These are phyloP conservation scores for Spergularia bocconei DNA, from an alignment of 148 eudicot species.

Conservation along the genomic window DNA sequence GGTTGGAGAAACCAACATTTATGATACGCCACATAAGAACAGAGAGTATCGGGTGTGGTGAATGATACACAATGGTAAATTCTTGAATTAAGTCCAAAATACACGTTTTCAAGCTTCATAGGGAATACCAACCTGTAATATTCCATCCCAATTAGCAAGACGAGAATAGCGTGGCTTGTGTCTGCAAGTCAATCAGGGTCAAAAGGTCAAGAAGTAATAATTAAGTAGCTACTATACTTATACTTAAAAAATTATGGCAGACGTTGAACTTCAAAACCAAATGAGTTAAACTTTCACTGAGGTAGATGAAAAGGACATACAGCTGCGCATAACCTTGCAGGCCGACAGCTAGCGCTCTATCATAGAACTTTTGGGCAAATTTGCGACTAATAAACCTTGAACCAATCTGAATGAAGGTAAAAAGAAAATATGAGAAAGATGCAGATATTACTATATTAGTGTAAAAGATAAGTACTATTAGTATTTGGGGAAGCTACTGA, in stretches of 20 bases:
- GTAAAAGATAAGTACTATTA: background rate
- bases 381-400: slow-evolving; percentile 78
- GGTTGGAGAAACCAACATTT: background rate
- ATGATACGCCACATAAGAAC: background rate
- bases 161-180: slow-evolving; percentile 75
- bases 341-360: slow-evolving; percentile 85
- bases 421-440: slow-evolving; percentile 7
- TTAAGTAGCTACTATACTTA: background rate
- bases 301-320: slow-evolving; percentile 53
- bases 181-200: slow-evolving; percentile 43
- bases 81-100: background rate
- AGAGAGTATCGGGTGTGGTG: background rate
- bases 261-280: background rate
- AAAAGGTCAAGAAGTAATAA: slow-evolving; percentile 13
- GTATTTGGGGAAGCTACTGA: background rate
- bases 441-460: background rate
- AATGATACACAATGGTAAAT: background rate
- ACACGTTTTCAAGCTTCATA: background rate
- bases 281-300: slow-evolving; percentile 20
- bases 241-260: background rate
- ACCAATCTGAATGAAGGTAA: slow-evolving; percentile 54
- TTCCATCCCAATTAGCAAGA: slow-evolving; percentile 97
- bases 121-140: slow-evolving; percentile 51
- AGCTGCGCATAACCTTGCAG: slow-evolving; percentile 87
- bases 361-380: slow-evolving; percentile 74